A percentile compares a stretch with the other conserved stretches of the same genome.
Evolutionary conservation across 2,329 filamentous ascomycete genomes (phyloP).

Genomic region (Alternaria solani): DNA sequence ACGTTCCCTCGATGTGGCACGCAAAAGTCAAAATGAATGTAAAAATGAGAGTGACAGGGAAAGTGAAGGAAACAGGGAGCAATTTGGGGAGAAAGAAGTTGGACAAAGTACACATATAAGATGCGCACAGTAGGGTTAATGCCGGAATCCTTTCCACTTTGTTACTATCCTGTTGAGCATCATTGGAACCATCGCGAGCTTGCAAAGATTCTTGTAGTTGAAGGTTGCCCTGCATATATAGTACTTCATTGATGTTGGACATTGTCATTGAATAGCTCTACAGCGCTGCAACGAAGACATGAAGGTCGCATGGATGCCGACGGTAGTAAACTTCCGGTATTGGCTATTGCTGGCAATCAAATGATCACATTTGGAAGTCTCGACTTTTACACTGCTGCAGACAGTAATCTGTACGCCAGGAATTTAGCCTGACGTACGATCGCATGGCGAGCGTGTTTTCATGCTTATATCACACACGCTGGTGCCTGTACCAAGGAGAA

Average conservation of each 20-base stretch:
- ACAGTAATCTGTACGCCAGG: not conserved
- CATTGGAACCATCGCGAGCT: not conserved
- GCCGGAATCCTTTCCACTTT: not conserved
- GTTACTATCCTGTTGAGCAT: not conserved
- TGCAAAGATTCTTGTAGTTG: not conserved
- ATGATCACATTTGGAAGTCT: not conserved
- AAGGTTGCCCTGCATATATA: not conserved
- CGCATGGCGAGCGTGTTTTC: not conserved
- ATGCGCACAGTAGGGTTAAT: not conserved
- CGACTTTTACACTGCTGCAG: not conserved
- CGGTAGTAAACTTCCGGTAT: not conserved
- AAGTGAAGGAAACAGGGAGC: not conserved
- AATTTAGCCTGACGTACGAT: not conserved
- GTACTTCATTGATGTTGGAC: not conserved
- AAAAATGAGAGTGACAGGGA: not conserved
- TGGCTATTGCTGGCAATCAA: not conserved
- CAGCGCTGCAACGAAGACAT: not conserved
- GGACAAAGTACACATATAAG: too few relatives aligned
- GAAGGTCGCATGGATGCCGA: not conserved
- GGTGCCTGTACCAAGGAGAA: not conserved
- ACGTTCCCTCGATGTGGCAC: not conserved
- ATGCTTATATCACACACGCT: not conserved
- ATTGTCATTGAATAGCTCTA: not conserved
- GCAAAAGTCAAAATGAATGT: not conserved
- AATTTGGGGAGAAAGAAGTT: too few relatives aligned